Percentiles rank a stretch among this genome's conserved stretches.
Conservation (phyloP, 1,284 basidiomycete genomes). For the Agaricales sp. region DNA sequence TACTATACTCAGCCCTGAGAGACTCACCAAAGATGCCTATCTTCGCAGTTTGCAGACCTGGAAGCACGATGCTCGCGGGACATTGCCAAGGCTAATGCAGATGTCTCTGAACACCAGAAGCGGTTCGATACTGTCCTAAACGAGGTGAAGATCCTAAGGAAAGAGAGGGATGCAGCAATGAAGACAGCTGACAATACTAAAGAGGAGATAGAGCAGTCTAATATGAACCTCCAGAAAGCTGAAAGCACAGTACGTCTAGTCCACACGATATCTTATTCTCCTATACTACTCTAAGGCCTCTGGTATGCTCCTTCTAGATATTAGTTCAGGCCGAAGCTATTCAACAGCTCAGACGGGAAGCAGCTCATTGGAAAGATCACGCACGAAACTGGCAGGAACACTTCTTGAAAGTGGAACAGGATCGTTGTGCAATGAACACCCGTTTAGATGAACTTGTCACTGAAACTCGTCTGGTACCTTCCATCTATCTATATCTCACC, state of each 20-base stretch:
- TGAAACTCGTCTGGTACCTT: conserved; percentile 30
- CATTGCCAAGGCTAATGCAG: background rate
- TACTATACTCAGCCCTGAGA: too few relatives aligned
- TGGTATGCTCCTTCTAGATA: conserved; percentile 25
- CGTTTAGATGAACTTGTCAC: conserved; percentile 46
- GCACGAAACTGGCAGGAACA: conserved; percentile 68
- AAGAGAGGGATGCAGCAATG: background rate
- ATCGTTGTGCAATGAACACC: conserved; percentile 41
- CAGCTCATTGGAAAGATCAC: conserved; percentile 59
- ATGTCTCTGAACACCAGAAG: background rate
- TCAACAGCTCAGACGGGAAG: conserved; percentile 47
- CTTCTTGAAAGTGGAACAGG: conserved; percentile 55
- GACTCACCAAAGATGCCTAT: background rate
- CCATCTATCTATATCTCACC: conserved; percentile 5
- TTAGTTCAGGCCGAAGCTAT: conserved; percentile 51
- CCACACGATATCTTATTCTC: too few relatives aligned
- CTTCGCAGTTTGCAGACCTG: background rate
- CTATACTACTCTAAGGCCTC: too few relatives aligned
- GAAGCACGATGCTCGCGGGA: background rate
- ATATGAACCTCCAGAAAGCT: background rate
- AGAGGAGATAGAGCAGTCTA: background rate
- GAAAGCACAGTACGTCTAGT: background rate
- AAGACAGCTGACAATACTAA: background rate
- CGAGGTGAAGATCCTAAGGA: background rate
- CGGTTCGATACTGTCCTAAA: background rate